phyloP scores from a whole-genome alignment of 768 basidiomycete genomes.

The Suillus decipiens region DNA sequence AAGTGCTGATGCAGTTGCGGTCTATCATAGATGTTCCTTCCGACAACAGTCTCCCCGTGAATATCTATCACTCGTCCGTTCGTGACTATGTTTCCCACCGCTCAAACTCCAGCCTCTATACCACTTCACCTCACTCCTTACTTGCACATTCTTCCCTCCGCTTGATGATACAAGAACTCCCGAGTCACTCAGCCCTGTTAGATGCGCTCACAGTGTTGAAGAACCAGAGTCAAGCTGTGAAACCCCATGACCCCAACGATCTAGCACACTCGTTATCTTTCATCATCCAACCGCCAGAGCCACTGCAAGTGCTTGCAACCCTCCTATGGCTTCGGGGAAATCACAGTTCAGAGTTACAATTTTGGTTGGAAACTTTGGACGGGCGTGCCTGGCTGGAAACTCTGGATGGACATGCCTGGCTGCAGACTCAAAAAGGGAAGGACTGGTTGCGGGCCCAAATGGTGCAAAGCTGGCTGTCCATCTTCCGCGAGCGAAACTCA shows the following conservation, averaged over 20 bases:
- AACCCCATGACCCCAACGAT: neutral
- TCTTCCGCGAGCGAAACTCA: neutral
- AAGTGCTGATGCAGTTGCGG: neutral
- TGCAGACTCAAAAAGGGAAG: neutral
- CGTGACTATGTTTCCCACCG: neutral
- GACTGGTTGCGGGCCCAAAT: neutral
- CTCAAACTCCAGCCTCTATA: neutral
- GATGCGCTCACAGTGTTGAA: neutral
- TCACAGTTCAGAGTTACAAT: neutral
- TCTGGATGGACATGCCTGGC: neutral
- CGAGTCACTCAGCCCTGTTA: neutral
- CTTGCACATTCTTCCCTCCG: neutral
- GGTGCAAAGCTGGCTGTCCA: neutral
- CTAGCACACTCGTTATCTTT: neutral
- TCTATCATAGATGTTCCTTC: neutral
- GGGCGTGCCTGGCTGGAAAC: neutral
- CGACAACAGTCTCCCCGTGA: neutral
- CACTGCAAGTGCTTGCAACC: neutral
- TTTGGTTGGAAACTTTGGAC: neutral
- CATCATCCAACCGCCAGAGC: neutral
- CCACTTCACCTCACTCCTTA: neutral
- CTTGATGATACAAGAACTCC: neutral
- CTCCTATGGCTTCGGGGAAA: neutral
- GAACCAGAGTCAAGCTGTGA: neutral
- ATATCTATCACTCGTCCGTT: neutral